Percentiles rank a stretch among this genome's conserved stretches.
These are phyloP conservation scores for Aspergillus avenaceus DNA, from an alignment of 495 filamentous ascomycete genomes.

Conservation along the genomic window DNA sequence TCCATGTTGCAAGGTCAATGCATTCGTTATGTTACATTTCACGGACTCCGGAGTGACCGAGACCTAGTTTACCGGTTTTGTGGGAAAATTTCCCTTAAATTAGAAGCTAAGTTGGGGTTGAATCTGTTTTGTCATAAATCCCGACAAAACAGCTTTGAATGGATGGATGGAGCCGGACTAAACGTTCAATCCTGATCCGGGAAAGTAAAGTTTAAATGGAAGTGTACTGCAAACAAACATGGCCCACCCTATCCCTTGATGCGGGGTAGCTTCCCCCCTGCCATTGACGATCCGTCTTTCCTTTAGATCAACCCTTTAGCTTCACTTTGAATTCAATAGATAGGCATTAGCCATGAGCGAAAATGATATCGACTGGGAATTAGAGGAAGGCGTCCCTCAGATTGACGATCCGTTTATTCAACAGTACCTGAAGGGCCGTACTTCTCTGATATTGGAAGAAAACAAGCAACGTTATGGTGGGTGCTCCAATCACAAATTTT, in stretches of 20 bases:
- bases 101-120: too few species aligned
- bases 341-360: conserved; percentile 12
- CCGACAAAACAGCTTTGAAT: too few species aligned
- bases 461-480: conserved; percentile 76
- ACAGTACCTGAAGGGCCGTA: conserved; percentile 72
- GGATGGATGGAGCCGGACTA: too few species aligned
- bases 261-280: not conserved
- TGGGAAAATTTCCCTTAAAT: too few species aligned
- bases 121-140: too few species aligned
- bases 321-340: not conserved
- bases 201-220: too few species aligned
- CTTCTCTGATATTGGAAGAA: conserved; percentile 74
- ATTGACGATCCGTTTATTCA: conserved; percentile 70
- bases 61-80: too few species aligned
- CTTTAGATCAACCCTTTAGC: not conserved
- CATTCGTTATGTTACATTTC: too few species aligned
- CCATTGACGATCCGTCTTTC: not conserved
- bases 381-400: conserved; percentile 49
- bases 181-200: too few species aligned
- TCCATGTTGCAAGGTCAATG: too few species aligned
- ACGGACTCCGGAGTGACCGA: too few species aligned
- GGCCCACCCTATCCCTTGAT: not conserved
- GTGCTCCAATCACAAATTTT: conserved; percentile 9
- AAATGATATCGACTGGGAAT: conserved; percentile 39
- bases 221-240: not conserved